Evolutionary conservation across 1,284 basidiomycete genomes (phyloP).

Genomic region (Heliocybe sulcata): DNA sequence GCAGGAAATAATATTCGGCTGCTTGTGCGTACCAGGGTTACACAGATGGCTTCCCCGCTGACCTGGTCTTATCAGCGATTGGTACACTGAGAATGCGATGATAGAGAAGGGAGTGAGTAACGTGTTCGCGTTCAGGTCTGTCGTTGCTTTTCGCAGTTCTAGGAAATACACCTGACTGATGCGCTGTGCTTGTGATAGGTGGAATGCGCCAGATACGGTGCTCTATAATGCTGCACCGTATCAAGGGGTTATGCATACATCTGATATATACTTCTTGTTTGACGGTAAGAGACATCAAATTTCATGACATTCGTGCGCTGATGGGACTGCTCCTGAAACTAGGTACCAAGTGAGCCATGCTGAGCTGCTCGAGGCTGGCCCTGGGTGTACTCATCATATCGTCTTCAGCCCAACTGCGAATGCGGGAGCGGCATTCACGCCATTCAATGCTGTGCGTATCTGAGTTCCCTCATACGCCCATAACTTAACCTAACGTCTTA

Average conservation of each 20-base stretch:
- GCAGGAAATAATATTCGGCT: conserved; percentile 34
- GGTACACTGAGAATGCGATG: not conserved
- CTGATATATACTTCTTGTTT: conserved; percentile 37
- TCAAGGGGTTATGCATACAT: conserved; percentile 35
- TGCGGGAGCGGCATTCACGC: conserved; percentile 29
- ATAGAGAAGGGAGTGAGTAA: not conserved
- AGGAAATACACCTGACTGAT: conserved; percentile 20
- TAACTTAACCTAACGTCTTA: not conserved
- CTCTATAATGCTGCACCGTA: conserved; percentile 28
- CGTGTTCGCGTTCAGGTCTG: not conserved
- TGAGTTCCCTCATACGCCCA: not conserved
- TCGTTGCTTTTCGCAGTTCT: not conserved
- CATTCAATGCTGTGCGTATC: conserved; percentile 28
- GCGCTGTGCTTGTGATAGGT: conserved; percentile 32
- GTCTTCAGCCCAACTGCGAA: conserved; percentile 19
- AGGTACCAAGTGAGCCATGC: conserved; percentile 29
- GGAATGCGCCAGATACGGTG: conserved; percentile 36
- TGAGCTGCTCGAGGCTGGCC: conserved; percentile 10
- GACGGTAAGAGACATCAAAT: conserved; percentile 22
- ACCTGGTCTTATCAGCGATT: not conserved
- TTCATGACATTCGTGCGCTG: not conserved
- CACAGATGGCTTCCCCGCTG: not conserved
- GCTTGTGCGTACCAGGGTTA: conserved; percentile 27
- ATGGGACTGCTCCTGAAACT: not conserved
- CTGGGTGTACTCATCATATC: conserved; percentile 1